A percentile compares a stretch with the other conserved stretches of the same genome.
Conservation (phyloP, 2,329 filamentous ascomycete species). For the Emergomyces pasteurianus region DNA sequence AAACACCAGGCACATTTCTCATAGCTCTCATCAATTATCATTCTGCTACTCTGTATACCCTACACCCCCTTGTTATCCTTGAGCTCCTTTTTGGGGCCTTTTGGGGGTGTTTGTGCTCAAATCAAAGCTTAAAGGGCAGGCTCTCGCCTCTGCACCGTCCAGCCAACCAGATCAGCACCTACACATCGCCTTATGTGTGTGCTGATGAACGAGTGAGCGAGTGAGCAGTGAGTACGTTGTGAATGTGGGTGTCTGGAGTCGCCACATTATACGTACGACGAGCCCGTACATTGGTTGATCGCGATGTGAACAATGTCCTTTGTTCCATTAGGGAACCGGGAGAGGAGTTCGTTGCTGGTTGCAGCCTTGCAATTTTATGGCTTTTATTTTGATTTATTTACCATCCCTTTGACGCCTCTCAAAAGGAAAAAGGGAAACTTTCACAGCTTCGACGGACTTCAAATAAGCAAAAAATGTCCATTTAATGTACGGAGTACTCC, state of each 20-base stretch:
- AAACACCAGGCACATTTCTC: background rate
- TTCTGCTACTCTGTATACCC: background rate
- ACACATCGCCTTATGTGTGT: background rate
- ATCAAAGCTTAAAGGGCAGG: background rate
- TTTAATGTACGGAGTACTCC: background rate
- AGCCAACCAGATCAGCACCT: background rate
- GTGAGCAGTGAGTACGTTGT: too few species aligned
- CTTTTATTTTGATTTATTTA: background rate
- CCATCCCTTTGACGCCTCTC: background rate
- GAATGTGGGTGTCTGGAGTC: background rate
- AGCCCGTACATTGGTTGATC: background rate
- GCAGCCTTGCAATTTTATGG: background rate
- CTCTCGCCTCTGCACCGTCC: background rate
- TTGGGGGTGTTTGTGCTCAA: background rate
- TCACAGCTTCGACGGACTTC: too few species aligned
- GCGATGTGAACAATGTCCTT: background rate
- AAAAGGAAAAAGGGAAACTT: too few species aligned
- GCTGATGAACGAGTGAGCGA: background rate
- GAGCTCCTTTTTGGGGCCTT: too few species aligned
- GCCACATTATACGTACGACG: background rate
- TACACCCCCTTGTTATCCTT: too few species aligned
- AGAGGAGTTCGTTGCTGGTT: background rate
- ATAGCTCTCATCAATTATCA: background rate
- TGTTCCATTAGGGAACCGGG: background rate
- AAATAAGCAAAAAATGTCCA: too few species aligned